Evolutionary conservation across 495 filamentous ascomycete species (phyloP).

Genomic region (Podospora australis): DNA sequence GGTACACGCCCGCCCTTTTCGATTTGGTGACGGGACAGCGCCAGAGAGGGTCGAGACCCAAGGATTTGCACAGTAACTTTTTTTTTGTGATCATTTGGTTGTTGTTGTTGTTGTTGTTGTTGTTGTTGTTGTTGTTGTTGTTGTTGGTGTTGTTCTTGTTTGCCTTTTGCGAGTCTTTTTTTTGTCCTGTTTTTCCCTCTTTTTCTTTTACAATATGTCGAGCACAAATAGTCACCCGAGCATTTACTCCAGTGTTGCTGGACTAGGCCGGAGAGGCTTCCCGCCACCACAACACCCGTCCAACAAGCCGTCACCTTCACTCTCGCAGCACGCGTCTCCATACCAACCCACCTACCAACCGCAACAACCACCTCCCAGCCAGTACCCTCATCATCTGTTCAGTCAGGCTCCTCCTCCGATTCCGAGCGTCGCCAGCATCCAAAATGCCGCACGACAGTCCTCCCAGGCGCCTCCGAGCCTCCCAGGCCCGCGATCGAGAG

Average conservation of each 20-base stretch:
- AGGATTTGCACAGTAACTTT: slow-evolving; percentile 13
- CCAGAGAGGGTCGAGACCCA: slow-evolving; percentile 21
- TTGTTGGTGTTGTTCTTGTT: neutral
- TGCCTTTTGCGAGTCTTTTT: slow-evolving; percentile 8
- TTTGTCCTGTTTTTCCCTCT: slow-evolving; percentile 6
- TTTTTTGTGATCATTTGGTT: too few species aligned
- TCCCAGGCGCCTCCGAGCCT: slow-evolving; percentile 27
- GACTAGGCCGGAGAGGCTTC: slow-evolving; percentile 19
- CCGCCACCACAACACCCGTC: slow-evolving; percentile 32
- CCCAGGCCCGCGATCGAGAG: slow-evolving; percentile 33
- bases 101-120: too few species aligned
- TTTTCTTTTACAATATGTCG: slow-evolving; percentile 22
- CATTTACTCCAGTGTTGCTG: slow-evolving; percentile 19
- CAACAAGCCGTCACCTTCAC: slow-evolving; percentile 39
- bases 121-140: slow-evolving; percentile 5
- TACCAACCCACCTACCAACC: slow-evolving; percentile 36
- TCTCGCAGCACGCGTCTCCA: slow-evolving; percentile 37
- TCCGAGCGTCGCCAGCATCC: slow-evolving; percentile 26
- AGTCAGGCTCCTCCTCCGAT: slow-evolving; percentile 28
- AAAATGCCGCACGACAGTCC: slow-evolving; percentile 23
- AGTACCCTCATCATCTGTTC: slow-evolving; percentile 32
- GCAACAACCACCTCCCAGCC: slow-evolving; percentile 19
- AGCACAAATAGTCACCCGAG: slow-evolving; percentile 24
- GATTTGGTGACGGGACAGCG: slow-evolving; percentile 17
- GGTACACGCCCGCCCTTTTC: slow-evolving; percentile 29